Base-by-base conservation (phyloP, 306 rosid genomes). In the Vigna reflexopilosa region DNA sequence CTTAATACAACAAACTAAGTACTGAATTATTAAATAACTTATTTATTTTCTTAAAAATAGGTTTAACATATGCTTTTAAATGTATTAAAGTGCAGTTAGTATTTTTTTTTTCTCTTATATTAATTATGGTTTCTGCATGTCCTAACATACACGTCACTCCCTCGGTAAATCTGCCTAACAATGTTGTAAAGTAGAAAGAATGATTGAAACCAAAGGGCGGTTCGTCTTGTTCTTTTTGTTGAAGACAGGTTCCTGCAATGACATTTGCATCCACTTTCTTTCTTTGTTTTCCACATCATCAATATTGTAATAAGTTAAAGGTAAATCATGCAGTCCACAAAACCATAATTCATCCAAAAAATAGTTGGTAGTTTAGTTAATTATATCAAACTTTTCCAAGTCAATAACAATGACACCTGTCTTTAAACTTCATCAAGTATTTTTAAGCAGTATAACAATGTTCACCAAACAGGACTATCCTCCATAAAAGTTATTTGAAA, bases 321-420 rank as follows among this genome's bases (percentile, higher is more conserved):
- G 38, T 67, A 74, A 66, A 51, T 51, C 55, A 80, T 82, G 67
- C 70, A 42, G 77, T 34, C 77, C 72, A 61, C 75, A 83, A 70
- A 81, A 74, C 78, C 78, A 88, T 78, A 82, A 69, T 85, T 83
- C 71, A 72, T 68, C 82, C 88, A 83, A 75, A 73, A 59, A 83
- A 78, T 74, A 73, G 63, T 50, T 62, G 34, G 32, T 42, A 55
- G 76, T 49, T 28, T 51, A 61, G 58, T 75, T 77, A 75, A 63
- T 85, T 82, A 81, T 84, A 86, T 70, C 67, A 57, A 83, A 67
- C 82, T 63, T 47, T 28, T 62, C 79, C 54, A 83, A 85, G 81
- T 78, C 90, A 83, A 26, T 26, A 26, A 64, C 40, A 9, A 86
- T 80, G 81, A 64, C 47, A 42, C 45, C 2, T 7, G 11, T 9